phyloP scores from a whole-genome alignment of 306 rosid species.

The Dryas octopetala region DNA sequence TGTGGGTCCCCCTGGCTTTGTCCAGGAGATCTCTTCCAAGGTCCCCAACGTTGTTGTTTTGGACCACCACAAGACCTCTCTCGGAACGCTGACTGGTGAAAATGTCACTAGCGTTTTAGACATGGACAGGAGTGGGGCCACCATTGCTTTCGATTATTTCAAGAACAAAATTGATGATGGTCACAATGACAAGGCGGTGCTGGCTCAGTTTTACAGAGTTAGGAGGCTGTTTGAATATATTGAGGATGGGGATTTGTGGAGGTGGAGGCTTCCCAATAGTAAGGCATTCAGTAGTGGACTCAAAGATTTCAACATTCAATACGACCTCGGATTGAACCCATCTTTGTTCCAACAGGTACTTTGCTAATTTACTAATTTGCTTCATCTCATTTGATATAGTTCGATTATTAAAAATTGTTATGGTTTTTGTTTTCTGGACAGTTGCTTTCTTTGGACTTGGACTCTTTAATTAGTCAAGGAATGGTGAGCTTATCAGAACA shows the following conservation, averaged over 20 bases:
- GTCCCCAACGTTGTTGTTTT: constrained; percentile 66
- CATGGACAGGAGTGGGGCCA: constrained; percentile 82
- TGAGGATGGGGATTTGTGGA: constrained; percentile 95
- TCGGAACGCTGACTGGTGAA: constrained; percentile 42
- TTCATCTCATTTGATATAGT: background rate
- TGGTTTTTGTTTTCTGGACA: constrained; percentile 33
- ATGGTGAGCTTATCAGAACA: constrained; percentile 50
- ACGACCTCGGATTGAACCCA: constrained; percentile 51
- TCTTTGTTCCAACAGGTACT: constrained; percentile 63
- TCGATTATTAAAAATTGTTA: background rate
- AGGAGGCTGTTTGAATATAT: constrained; percentile 54
- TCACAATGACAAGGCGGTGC: constrained; percentile 19
- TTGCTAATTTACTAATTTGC: background rate
- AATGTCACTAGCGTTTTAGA: constrained; percentile 60
- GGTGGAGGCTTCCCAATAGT: constrained; percentile 74
- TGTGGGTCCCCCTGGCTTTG: constrained; percentile 72
- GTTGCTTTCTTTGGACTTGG: constrained; percentile 69
- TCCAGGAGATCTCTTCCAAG: constrained; percentile 50
- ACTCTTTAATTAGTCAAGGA: constrained; percentile 61
- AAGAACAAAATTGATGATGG: constrained; percentile 33
- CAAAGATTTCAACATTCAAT: constrained; percentile 64
- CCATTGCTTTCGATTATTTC: constrained; percentile 90
- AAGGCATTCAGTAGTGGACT: constrained; percentile 82
- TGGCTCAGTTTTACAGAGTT: constrained; percentile 49
- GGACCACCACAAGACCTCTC: constrained; percentile 93